phyloP scores from a whole-genome alignment of 495 filamentous ascomycete species.

The Lasiosphaeria ovina region DNA sequence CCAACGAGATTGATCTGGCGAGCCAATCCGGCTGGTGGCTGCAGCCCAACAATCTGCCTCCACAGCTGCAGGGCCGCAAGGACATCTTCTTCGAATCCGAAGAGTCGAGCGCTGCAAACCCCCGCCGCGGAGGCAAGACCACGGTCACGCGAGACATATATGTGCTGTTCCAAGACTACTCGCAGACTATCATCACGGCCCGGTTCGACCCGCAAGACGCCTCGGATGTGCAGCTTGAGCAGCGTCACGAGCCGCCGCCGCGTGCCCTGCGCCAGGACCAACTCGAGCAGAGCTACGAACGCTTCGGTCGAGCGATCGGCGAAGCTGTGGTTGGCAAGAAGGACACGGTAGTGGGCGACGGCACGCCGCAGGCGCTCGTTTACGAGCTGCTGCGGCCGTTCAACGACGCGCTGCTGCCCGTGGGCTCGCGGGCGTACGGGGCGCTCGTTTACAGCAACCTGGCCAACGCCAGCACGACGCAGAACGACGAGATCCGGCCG shows the following conservation, averaged over 20 bases:
- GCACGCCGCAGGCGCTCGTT: slow-evolving; percentile 71
- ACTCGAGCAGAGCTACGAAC: slow-evolving; percentile 76
- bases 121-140: slow-evolving; percentile 59
- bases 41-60: slow-evolving; percentile 69
- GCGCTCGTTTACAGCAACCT: slow-evolving; percentile 91
- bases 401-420: slow-evolving; percentile 69
- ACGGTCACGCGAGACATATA: slow-evolving; percentile 76
- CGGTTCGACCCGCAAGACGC: slow-evolving; percentile 76
- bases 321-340: slow-evolving; percentile 66
- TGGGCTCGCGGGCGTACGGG: slow-evolving; percentile 85
- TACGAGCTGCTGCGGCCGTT: slow-evolving; percentile 74
- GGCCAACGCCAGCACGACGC: slow-evolving; percentile 84
- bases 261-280: slow-evolving; percentile 87
- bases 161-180: slow-evolving; percentile 90
- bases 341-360: slow-evolving; percentile 78
- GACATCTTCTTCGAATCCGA: slow-evolving; percentile 84
- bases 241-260: slow-evolving; percentile 84
- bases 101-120: slow-evolving; percentile 65
- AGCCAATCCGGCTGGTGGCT: slow-evolving; percentile 79
- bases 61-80: slow-evolving; percentile 74
- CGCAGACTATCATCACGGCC: slow-evolving; percentile 83
- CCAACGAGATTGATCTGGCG: slow-evolving; percentile 79
- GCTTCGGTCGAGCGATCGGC: slow-evolving; percentile 72
- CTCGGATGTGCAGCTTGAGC: slow-evolving; percentile 68
- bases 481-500: slow-evolving; percentile 90